Evolutionary conservation across 768 basidiomycete species (phyloP).

Genomic region (Filobasidium floriforme): DNA sequence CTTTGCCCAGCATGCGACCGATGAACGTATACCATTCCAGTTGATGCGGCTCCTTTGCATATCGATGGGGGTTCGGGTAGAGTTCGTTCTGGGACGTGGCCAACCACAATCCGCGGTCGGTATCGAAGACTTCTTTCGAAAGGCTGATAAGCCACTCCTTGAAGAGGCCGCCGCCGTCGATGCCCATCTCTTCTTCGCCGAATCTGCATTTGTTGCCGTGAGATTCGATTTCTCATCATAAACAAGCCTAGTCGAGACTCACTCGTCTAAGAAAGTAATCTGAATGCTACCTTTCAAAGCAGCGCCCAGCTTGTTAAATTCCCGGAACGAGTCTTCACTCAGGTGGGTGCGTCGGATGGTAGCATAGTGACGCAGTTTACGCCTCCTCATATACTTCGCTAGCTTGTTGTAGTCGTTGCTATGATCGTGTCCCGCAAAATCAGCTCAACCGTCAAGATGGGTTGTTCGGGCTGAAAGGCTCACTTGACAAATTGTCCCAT

Average conservation of each 20-base stretch:
- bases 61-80: slow-evolving; percentile 87
- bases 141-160: slow-evolving; percentile 95
- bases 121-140: slow-evolving; percentile 89
- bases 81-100: slow-evolving; percentile 83
- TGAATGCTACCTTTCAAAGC: slow-evolving; percentile 74
- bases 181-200: slow-evolving; percentile 57
- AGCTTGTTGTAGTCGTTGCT: slow-evolving; percentile 52
- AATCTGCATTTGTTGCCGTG: slow-evolving; percentile 23
- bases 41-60: slow-evolving; percentile 78
- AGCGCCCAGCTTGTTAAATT: slow-evolving; percentile 57
- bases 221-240: slow-evolving; percentile 1
- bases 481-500: slow-evolving; percentile 69
- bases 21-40: slow-evolving; percentile 89
- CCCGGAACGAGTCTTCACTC: slow-evolving; percentile 84
- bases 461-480: slow-evolving; percentile 13
- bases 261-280: slow-evolving; percentile 94
- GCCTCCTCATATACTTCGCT: slow-evolving; percentile 30
- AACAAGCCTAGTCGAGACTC: slow-evolving; percentile 34
- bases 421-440: not conserved
- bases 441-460: not conserved
- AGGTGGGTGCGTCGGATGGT: slow-evolving; percentile 64
- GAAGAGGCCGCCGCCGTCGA: slow-evolving; percentile 94
- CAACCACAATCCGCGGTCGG: slow-evolving; percentile 88
- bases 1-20: slow-evolving; percentile 88
- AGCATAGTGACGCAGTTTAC: slow-evolving; percentile 49